Evolutionary conservation across 257 asterid genomes (phyloP).

Genomic region (Oldenlandia corymbosa): DNA sequence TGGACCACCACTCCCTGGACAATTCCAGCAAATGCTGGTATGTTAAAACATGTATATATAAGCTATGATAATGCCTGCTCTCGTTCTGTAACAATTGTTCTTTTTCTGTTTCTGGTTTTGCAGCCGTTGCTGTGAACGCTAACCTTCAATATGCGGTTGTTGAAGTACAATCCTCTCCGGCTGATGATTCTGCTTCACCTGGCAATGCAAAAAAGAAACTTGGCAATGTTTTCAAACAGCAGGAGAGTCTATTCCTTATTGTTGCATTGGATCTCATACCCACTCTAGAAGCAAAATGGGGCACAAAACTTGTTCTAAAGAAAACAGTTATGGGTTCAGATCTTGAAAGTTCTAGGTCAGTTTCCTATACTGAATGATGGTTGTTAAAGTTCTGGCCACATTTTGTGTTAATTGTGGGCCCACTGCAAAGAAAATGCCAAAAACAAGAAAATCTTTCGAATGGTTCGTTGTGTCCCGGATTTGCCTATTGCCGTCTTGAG

Average conservation of each 20-base stretch:
- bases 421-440: background rate
- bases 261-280: slow-evolving; percentile 83
- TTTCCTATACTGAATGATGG: background rate
- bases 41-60: slow-evolving; percentile 2
- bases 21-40: slow-evolving; percentile 97
- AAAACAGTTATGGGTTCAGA: slow-evolving; percentile 65
- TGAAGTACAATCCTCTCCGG: slow-evolving; percentile 52
- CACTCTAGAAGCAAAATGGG: slow-evolving; percentile 88
- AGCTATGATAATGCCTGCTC: background rate
- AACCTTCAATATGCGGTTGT: slow-evolving; percentile 88
- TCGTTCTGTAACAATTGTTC: background rate
- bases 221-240: slow-evolving; percentile 61
- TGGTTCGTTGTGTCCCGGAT: background rate
- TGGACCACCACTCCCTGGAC: slow-evolving; percentile 99
- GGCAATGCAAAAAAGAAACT: slow-evolving; percentile 52
- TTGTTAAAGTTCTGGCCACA: background rate
- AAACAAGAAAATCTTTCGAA: background rate
- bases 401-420: background rate
- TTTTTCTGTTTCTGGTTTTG: slow-evolving; percentile 6
- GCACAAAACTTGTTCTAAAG: slow-evolving; percentile 64
- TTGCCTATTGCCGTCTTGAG: background rate
- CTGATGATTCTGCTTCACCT: slow-evolving; percentile 38
- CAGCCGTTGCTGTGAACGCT: slow-evolving; percentile 92
- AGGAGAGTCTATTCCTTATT: slow-evolving; percentile 45
- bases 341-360: slow-evolving; percentile 82